phyloP scores from a whole-genome alignment of 306 rosid species.

The Malus sieversii region DNA sequence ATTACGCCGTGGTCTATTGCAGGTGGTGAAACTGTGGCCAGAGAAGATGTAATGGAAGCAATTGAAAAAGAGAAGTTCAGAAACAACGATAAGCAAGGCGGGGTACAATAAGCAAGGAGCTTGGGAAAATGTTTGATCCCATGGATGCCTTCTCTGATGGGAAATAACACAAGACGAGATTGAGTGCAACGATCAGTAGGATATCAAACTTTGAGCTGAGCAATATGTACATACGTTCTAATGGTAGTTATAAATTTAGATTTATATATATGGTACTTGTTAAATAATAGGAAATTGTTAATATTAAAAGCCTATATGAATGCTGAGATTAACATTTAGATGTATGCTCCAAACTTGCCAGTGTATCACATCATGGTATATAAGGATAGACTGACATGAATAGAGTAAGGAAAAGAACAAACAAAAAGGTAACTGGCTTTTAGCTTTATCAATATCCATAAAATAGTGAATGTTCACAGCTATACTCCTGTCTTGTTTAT shows the following conservation, averaged over 20 bases:
- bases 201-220: conserved; percentile 67
- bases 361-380: neutral
- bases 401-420: too few species aligned
- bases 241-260: neutral
- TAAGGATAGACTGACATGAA: too few species aligned
- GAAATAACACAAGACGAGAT: conserved; percentile 43
- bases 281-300: neutral
- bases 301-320: neutral
- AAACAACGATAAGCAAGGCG: conserved; percentile 58
- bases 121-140: conserved; percentile 58
- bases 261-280: neutral
- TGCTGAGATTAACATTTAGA: neutral
- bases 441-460: neutral
- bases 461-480: neutral
- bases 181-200: conserved; percentile 60
- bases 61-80: conserved; percentile 86
- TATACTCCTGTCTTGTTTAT: neutral
- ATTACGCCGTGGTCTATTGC: conserved; percentile 12
- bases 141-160: conserved; percentile 74
- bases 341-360: neutral
- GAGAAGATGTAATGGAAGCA: conserved; percentile 92
- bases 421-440: neutral
- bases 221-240: neutral
- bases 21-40: conserved; percentile 68
- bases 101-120: conserved; percentile 55